Base-by-base conservation (phyloP, 768 basidiomycete species). In the Cubamyces lactineus region DNA sequence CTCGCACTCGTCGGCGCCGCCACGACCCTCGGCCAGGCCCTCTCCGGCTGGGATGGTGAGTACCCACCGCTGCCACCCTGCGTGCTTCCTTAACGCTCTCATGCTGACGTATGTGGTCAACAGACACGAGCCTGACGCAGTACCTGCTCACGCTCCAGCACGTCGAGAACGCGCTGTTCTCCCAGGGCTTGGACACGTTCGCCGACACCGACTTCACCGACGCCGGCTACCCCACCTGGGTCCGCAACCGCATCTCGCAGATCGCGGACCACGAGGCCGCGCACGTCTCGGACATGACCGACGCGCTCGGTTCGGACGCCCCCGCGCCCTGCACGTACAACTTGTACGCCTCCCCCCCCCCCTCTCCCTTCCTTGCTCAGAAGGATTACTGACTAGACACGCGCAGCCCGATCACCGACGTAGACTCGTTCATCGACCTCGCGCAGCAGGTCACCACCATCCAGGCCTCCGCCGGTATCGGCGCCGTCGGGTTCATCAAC, bases 401-500 rank as follows among this genome's bases (percentile, higher is more conserved):
- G 8, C 16, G 17, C 61, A 77, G 77, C 75, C 79, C 79, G 12
- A 74, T 78, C 70, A 76, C 76, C 40, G 80, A 80, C 67, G 71
- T 77, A 46, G 61, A 67, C 1, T 73, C 76, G 17, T 85, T 86
- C 75, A 68, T 78, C 53, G 75, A 74, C 17, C 68, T 81, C 19
- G 77, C 82, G 38, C 75, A 76, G 60, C 70, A 79, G 55, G 70
- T 86, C 48, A 84, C 86, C 73, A 76, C 78, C 28, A 80, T 88
- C 45, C 78, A 77, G 11, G 76, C 80, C 3, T 78, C 82, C 13
- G 85, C 86, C 9, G 88, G 86, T 69, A 77, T 82, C 58, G 89
- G 89, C 19, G 82, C 82, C 1, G 74, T 82, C 3, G 74, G 75
- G 12, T 75, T 73, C 66, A 70, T 85, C 62, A 52, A 67, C 42